Conservation (phyloP, 495 filamentous ascomycete species). For the Hamigera avellanea region DNA sequence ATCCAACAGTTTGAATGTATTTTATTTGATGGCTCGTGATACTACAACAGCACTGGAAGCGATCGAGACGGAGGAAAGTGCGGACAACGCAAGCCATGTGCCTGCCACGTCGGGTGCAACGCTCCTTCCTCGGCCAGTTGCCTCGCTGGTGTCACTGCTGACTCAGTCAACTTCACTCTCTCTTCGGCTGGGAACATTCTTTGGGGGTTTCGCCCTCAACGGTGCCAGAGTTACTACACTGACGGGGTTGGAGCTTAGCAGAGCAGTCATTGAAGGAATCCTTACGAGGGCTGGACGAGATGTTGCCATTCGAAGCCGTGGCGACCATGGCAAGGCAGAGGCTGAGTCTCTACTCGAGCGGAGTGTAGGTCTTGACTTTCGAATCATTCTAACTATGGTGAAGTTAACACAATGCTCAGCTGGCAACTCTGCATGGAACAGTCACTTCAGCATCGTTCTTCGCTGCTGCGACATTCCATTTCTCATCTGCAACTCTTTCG, state of each 20-base stretch:
- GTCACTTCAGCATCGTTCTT: slow-evolving; percentile 54
- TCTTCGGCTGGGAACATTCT: slow-evolving; percentile 55
- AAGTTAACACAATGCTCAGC: slow-evolving; percentile 11
- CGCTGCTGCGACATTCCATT: slow-evolving; percentile 59
- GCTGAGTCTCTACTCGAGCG: slow-evolving; percentile 50
- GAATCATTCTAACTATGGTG: neutral
- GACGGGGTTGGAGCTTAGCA: slow-evolving; percentile 56
- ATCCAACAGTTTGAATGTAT: neutral
- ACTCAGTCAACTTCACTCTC: slow-evolving; percentile 59
- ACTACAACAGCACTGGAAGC: slow-evolving; percentile 8
- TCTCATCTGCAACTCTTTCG: slow-evolving; percentile 51
- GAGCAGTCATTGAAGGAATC: slow-evolving; percentile 55
- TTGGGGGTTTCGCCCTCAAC: slow-evolving; percentile 53
- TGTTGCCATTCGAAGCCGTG: slow-evolving; percentile 41
- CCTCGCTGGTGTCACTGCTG: slow-evolving; percentile 56
- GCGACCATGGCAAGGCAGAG: slow-evolving; percentile 45
- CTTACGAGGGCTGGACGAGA: slow-evolving; percentile 59
- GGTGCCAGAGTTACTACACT: slow-evolving; percentile 57
- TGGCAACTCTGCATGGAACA: slow-evolving; percentile 50
- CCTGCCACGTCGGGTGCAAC: slow-evolving; percentile 37
- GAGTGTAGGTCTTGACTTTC: slow-evolving; percentile 28
- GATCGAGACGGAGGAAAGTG: slow-evolving; percentile 1
- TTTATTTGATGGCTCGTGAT: slow-evolving; percentile 17
- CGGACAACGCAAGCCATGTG: slow-evolving; percentile 12
- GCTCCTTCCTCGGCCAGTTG: slow-evolving; percentile 54